Percentiles rank a stretch among this genome's conserved stretches.
Conservation (phyloP, 768 basidiomycete genomes). For the Chiua virens region DNA sequence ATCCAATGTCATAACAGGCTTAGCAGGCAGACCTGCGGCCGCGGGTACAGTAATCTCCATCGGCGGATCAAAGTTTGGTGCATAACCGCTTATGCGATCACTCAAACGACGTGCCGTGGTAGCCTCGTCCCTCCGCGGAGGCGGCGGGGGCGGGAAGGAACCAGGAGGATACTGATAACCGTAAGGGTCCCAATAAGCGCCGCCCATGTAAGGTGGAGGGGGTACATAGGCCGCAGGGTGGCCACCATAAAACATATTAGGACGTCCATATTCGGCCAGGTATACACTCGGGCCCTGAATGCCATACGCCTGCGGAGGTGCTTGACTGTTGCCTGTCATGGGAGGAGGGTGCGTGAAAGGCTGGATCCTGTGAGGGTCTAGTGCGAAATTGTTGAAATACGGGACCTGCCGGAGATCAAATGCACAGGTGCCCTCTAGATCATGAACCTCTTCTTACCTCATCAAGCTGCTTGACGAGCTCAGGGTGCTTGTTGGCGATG, state of each 20-base stretch:
- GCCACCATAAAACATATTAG: constrained; percentile 40
- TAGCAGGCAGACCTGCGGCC: constrained; percentile 76
- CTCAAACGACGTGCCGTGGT: constrained; percentile 66
- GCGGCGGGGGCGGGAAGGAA: constrained; percentile 35
- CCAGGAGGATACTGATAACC: constrained; percentile 41
- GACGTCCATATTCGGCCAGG: constrained; percentile 44
- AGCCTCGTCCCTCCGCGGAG: constrained; percentile 56
- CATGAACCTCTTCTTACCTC: constrained; percentile 55
- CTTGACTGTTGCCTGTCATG: constrained; percentile 62
- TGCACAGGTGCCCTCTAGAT: constrained; percentile 1
- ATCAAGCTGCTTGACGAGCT: constrained; percentile 79
- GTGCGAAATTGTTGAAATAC: constrained; percentile 93
- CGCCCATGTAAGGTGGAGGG: constrained; percentile 39
- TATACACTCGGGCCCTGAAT: constrained; percentile 62
- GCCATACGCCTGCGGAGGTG: constrained; percentile 85
- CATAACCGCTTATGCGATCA: constrained; percentile 80
- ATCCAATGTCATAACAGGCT: constrained; percentile 60
- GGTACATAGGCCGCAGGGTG: constrained; percentile 35
- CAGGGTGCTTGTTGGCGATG: constrained; percentile 90
- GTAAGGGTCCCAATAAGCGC: constrained; percentile 48
- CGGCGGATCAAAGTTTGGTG: constrained; percentile 45
- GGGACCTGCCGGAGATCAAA: constrained; percentile 54
- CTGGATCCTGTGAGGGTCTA: constrained; percentile 92
- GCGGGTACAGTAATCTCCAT: constrained; percentile 51
- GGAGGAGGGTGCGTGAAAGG: constrained; percentile 80